Percentiles rank a stretch among this genome's conserved stretches.
These are phyloP conservation scores for Echinochloa phyllopogon DNA, from an alignment of 176 grass and related monocot species.

Conservation along the genomic window DNA sequence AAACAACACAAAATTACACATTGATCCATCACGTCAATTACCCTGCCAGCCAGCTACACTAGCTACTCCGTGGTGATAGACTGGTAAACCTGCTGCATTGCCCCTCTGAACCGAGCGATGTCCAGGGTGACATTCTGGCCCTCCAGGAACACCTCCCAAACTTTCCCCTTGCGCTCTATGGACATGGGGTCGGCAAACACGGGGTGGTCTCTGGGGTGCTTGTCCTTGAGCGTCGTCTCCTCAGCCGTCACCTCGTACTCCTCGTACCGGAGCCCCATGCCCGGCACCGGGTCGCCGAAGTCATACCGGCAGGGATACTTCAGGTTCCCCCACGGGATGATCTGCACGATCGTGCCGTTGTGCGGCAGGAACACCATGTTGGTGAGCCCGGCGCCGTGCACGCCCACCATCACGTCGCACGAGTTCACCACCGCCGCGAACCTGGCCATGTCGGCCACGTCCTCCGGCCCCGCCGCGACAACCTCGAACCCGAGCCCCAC, in stretches of 20 bases:
- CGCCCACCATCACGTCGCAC: slow-evolving; percentile 97
- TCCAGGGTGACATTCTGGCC: slow-evolving; percentile 76
- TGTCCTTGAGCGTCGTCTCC: slow-evolving; percentile 69
- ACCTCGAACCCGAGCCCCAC: slow-evolving; percentile 56
- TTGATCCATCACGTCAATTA: neutral
- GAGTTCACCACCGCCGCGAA: slow-evolving; percentile 63
- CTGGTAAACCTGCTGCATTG: slow-evolving; percentile 48
- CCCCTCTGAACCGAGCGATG: slow-evolving; percentile 49
- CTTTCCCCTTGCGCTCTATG: slow-evolving; percentile 40
- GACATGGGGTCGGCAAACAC: slow-evolving; percentile 61
- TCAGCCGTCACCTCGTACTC: slow-evolving; percentile 69
- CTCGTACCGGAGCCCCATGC: slow-evolving; percentile 69
- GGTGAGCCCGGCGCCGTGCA: slow-evolving; percentile 89
- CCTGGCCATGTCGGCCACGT: slow-evolving; percentile 21
- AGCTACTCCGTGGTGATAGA: slow-evolving; percentile 41
- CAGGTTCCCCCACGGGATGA: slow-evolving; percentile 70
- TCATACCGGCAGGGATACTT: slow-evolving; percentile 45
- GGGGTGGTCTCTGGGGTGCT: slow-evolving; percentile 55
- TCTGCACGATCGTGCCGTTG: slow-evolving; percentile 64
- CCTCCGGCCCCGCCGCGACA: slow-evolving; percentile 43
- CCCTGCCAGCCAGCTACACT: too few relatives aligned
- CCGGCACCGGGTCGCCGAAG: slow-evolving; percentile 54
- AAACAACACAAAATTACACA: neutral
- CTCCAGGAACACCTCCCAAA: slow-evolving; percentile 51
- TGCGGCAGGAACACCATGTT: slow-evolving; percentile 93